Percentiles rank a stretch among this genome's conserved stretches.
phyloP scores from a whole-genome alignment of 1,139 yeast genomes.

The Pichia sorboxylosa region DNA sequence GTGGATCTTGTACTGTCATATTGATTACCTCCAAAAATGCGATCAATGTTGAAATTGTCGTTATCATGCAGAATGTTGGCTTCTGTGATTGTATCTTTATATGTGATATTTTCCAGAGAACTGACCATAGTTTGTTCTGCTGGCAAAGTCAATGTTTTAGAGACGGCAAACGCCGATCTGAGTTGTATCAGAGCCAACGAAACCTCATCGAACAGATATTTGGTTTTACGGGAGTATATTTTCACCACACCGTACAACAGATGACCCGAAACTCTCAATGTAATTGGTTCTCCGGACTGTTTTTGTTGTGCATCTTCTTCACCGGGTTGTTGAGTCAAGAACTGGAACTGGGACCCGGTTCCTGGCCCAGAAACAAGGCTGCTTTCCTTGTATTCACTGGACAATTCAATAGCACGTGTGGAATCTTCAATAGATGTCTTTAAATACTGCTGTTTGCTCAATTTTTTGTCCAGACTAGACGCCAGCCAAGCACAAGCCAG shows the following conservation, averaged over 20 bases:
- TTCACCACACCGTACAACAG: conserved; percentile 78
- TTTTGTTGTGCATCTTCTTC: not conserved
- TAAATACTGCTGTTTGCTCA: conserved; percentile 65
- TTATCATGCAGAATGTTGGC: conserved; percentile 53
- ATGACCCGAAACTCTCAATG: conserved; percentile 81
- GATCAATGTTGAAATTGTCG: conserved; percentile 52
- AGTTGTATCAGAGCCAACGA: conserved; percentile 64
- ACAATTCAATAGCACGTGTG: conserved; percentile 36
- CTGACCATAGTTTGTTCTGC: conserved; percentile 26
- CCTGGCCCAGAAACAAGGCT: not conserved
- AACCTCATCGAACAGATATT: conserved; percentile 75
- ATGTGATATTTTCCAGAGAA: conserved; percentile 40
- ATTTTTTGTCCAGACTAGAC: conserved; percentile 72
- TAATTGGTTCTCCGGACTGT: conserved; percentile 37
- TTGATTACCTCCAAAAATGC: conserved; percentile 16
- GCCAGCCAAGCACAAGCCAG: conserved; percentile 91
- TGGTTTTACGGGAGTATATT: conserved; percentile 79
- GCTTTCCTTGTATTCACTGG: conserved; percentile 4
- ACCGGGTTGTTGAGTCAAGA: conserved; percentile 3
- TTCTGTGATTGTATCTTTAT: conserved; percentile 72
- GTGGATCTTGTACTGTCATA: conserved; percentile 1
- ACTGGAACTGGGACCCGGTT: conserved; percentile 6
- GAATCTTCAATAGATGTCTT: conserved; percentile 64
- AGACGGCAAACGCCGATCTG: conserved; percentile 58
- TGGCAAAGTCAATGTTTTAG: conserved; percentile 24